Evolutionary conservation across 2,329 filamentous ascomycete genomes (phyloP).

Genomic region (Aspergillus clavatus): DNA sequence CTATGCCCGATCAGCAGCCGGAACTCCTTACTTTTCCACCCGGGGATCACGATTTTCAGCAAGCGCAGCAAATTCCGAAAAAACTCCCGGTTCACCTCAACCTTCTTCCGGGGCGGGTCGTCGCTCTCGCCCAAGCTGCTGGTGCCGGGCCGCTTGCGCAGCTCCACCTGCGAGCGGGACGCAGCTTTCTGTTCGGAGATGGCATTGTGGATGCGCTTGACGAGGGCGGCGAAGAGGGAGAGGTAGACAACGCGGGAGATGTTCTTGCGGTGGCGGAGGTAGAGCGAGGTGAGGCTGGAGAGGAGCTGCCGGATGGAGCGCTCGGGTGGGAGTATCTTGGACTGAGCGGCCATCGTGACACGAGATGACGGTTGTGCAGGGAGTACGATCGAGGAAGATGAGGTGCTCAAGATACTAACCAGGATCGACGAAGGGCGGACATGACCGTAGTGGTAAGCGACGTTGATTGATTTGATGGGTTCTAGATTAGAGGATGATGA

Average conservation of each 20-base stretch:
- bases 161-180: conserved; percentile 61
- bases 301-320: conserved; percentile 62
- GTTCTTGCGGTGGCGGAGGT: conserved; percentile 71
- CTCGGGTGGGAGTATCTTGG: conserved; percentile 63
- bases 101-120: conserved; percentile 60
- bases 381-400: neutral
- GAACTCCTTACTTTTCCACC: conserved; percentile 84
- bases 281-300: conserved; percentile 64
- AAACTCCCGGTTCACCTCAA: conserved; percentile 87
- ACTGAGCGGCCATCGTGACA: conserved; percentile 64
- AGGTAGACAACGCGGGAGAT: conserved; percentile 83
- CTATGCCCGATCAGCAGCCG: conserved; percentile 83
- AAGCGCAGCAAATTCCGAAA: conserved; percentile 72
- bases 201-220: conserved; percentile 84
- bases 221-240: conserved; percentile 71
- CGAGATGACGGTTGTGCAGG: conserved; percentile 6
- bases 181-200: conserved; percentile 90
- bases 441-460: conserved; percentile 12
- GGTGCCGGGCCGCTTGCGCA: conserved; percentile 50
- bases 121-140: conserved; percentile 31
- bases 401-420: conserved; percentile 12
- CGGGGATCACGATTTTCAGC: conserved; percentile 81
- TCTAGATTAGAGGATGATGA: neutral
- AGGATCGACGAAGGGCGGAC: conserved; percentile 18
- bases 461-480: neutral